phyloP scores from a whole-genome alignment of 257 asterid genomes.

The Asclepias syriaca region DNA sequence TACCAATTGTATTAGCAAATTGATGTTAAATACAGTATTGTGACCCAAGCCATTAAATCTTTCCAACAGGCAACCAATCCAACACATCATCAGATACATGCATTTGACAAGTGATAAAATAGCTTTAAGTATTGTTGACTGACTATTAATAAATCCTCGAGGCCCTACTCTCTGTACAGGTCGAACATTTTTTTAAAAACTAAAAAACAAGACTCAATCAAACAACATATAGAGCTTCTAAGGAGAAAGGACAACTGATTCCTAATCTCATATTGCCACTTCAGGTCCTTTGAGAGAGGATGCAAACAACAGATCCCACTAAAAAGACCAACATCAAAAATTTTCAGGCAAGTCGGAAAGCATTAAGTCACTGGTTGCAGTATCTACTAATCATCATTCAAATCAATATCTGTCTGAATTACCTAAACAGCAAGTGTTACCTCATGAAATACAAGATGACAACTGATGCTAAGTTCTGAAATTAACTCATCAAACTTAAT shows the following conservation, averaged over 20 bases:
- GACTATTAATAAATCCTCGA: not conserved
- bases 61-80: conserved; percentile 1
- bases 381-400: not conserved
- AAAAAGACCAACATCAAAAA: not conserved
- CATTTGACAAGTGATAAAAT: not conserved
- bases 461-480: not conserved
- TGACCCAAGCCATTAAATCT: not conserved
- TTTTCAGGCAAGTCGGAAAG: not conserved
- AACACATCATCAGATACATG: not conserved
- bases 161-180: not conserved
- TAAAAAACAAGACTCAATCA: conserved; percentile 1
- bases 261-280: conserved; percentile 9
- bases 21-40: not conserved
- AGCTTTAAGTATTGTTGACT: not conserved
- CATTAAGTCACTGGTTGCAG: conserved; percentile 1
- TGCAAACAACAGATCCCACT: conserved; percentile 3
- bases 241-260: not conserved
- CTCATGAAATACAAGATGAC: not conserved
- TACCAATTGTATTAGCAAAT: not conserved
- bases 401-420: not conserved
- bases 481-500: not conserved
- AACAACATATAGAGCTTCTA: not conserved
- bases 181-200: not conserved
- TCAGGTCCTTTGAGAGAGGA: conserved; percentile 2
- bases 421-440: not conserved